These are phyloP conservation scores for Clonostachys solani DNA, from an alignment of 2,329 filamentous ascomycete genomes.

Conservation along the genomic window DNA sequence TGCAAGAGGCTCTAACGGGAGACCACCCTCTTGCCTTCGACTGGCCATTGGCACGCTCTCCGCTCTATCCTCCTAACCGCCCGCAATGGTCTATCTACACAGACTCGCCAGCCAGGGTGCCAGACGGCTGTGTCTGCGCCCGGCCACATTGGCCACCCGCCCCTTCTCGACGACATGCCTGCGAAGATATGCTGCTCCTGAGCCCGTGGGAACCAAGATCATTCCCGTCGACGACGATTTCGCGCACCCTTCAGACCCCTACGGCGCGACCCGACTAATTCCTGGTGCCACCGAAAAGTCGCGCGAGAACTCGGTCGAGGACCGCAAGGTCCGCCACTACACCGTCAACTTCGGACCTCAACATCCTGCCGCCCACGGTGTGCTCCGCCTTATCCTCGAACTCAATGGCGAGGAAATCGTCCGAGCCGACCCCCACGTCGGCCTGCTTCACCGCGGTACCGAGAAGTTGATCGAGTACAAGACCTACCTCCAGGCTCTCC, in stretches of 20 bases:
- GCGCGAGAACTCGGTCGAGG: slow-evolving; percentile 41
- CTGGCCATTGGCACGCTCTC: slow-evolving; percentile 14
- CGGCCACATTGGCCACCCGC: slow-evolving; percentile 34
- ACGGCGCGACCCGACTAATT: slow-evolving; percentile 37
- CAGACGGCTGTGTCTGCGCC: slow-evolving; percentile 60
- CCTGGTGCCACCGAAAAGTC: slow-evolving; percentile 38
- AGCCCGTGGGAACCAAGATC: slow-evolving; percentile 50
- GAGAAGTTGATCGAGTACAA: slow-evolving; percentile 99
- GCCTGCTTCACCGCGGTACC: slow-evolving; percentile 90
- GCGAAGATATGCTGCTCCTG: slow-evolving; percentile 58
- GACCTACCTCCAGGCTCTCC: slow-evolving; percentile 95
- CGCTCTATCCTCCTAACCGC: slow-evolving; percentile 15
- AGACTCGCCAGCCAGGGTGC: slow-evolving; percentile 69
- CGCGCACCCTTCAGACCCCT: slow-evolving; percentile 43
- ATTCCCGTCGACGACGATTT: slow-evolving; percentile 65
- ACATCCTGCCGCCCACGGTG: slow-evolving; percentile 96
- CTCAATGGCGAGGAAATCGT: slow-evolving; percentile 97
- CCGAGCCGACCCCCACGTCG: slow-evolving; percentile 93
- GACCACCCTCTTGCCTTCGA: slow-evolving; percentile 15
- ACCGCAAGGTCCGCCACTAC: slow-evolving; percentile 94
- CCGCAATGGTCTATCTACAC: slow-evolving; percentile 63
- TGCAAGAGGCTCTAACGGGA: slow-evolving; percentile 26
- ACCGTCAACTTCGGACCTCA: slow-evolving; percentile 99
- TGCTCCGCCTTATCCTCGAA: slow-evolving; percentile 95
- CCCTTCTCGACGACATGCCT: slow-evolving; percentile 62